A percentile compares a stretch with the other conserved stretches of the same genome.
phyloP scores from a whole-genome alignment of 75 land plant species.

The Picea sitchensis region DNA sequence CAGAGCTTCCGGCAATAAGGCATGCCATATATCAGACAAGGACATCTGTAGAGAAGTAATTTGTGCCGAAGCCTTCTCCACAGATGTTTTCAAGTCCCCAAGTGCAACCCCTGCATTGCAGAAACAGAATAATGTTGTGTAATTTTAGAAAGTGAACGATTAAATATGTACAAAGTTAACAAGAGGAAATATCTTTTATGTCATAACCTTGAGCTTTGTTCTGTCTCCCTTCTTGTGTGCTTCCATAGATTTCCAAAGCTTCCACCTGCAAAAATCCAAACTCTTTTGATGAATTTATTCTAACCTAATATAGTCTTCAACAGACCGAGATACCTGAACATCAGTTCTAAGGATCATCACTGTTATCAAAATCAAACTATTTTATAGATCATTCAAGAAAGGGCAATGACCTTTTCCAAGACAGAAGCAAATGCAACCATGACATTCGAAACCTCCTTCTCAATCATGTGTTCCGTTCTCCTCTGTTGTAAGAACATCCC shows the following conservation, averaged over 20 bases:
- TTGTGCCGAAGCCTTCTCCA: slow-evolving; percentile 22
- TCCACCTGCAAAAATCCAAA: slow-evolving; percentile 1
- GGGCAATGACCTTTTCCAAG: slow-evolving; percentile 19
- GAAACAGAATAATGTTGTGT: neutral
- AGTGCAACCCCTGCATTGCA: slow-evolving; percentile 1
- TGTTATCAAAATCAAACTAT: neutral
- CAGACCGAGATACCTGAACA: neutral
- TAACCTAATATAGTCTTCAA: neutral
- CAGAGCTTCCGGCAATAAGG: slow-evolving; percentile 21
- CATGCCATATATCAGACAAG: slow-evolving; percentile 24
- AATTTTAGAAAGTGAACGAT: neutral
- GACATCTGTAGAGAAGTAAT: slow-evolving; percentile 22
- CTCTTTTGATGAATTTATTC: neutral
- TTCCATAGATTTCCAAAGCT: neutral
- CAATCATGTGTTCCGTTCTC: slow-evolving; percentile 14
- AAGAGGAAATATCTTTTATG: neutral
- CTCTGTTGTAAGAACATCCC: slow-evolving; percentile 7
- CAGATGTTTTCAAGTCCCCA: slow-evolving; percentile 15
- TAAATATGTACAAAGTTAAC: neutral
- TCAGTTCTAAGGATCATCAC: neutral
- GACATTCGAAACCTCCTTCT: slow-evolving; percentile 24
- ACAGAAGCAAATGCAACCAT: slow-evolving; percentile 25
- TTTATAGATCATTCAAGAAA: neutral
- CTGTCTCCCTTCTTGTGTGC: neutral
- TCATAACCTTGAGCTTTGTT: slow-evolving; percentile 6